Evolutionary conservation across 129 eudicot species (phyloP).

Genomic region (Pittosporum tobira): DNA sequence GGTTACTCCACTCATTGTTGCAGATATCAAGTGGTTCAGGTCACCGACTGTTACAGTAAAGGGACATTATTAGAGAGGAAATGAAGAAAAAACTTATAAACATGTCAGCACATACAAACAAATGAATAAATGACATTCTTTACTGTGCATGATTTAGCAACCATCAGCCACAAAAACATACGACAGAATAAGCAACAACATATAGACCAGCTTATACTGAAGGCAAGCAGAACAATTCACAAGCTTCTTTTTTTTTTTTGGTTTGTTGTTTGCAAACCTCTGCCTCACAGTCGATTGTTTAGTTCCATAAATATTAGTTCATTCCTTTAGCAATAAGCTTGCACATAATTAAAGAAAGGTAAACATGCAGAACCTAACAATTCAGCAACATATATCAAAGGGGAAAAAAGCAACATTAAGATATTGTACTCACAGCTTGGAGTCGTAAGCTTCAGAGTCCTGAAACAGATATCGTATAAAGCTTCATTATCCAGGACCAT

Average conservation of each 20-base stretch:
- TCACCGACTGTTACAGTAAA: slow-evolving; percentile 24
- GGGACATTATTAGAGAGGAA: not conserved
- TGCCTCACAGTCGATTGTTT: not conserved
- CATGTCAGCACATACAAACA: not conserved
- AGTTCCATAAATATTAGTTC: not conserved
- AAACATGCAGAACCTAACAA: not conserved
- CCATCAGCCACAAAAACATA: not conserved
- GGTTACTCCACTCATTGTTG: slow-evolving; percentile 32
- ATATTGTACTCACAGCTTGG: slow-evolving; percentile 38
- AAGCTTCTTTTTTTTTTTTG: not conserved
- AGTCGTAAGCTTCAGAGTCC: slow-evolving; percentile 41
- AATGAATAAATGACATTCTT: not conserved
- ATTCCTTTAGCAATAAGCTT: not conserved
- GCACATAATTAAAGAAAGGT: not conserved
- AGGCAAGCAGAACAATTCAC: too few species aligned
- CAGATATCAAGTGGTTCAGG: slow-evolving; percentile 28
- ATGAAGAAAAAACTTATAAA: not conserved
- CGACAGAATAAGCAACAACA: not conserved
- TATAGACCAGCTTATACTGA: too few species aligned
- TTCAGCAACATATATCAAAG: not conserved
- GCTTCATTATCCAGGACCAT: slow-evolving; percentile 45
- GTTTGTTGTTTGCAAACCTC: not conserved
- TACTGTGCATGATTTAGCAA: not conserved
- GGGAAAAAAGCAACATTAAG: not conserved
- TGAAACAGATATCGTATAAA: slow-evolving; percentile 34